phyloP scores from a whole-genome alignment of 768 basidiomycete species.

The Leccinum disarticulatum region DNA sequence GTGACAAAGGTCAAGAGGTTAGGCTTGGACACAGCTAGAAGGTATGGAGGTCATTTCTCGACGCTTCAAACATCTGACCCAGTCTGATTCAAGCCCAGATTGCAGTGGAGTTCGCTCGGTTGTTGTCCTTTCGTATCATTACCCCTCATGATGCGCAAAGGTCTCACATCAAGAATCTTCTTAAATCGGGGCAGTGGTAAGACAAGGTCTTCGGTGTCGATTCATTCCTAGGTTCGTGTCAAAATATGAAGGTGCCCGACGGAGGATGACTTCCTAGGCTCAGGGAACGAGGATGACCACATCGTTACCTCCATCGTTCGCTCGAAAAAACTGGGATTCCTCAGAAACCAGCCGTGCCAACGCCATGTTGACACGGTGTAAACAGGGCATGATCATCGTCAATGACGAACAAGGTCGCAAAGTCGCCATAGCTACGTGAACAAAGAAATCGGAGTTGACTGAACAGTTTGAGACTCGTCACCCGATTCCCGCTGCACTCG shows the following conservation, averaged over 20 bases:
- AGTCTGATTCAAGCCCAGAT: constrained; percentile 42
- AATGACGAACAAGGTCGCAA: background rate
- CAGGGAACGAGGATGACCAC: constrained; percentile 80
- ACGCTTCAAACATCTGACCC: background rate
- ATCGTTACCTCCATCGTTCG: constrained; percentile 73
- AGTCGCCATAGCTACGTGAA: too few species aligned
- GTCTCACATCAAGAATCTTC: constrained; percentile 49
- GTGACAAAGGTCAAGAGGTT: constrained; percentile 33
- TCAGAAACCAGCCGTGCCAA: constrained; percentile 64
- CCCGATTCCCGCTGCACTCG: too few species aligned
- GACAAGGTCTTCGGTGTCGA: constrained; percentile 78
- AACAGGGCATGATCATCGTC: constrained; percentile 65
- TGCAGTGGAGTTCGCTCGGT: constrained; percentile 52
- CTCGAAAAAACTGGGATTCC: constrained; percentile 59
- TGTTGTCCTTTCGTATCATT: constrained; percentile 8
- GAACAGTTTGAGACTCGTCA: background rate
- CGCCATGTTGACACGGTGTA: constrained; percentile 83
- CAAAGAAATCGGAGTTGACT: background rate
- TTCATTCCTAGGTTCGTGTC: constrained; percentile 70
- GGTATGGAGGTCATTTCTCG: background rate
- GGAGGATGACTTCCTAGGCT: constrained; percentile 10
- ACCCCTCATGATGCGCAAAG: constrained; percentile 35
- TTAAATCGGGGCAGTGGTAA: constrained; percentile 51
- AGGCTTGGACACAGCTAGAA: constrained; percentile 9
- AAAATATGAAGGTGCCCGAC: constrained; percentile 1